phyloP scores from a whole-genome alignment of 1,284 basidiomycete genomes.

The Cyathus pygmaeus region DNA sequence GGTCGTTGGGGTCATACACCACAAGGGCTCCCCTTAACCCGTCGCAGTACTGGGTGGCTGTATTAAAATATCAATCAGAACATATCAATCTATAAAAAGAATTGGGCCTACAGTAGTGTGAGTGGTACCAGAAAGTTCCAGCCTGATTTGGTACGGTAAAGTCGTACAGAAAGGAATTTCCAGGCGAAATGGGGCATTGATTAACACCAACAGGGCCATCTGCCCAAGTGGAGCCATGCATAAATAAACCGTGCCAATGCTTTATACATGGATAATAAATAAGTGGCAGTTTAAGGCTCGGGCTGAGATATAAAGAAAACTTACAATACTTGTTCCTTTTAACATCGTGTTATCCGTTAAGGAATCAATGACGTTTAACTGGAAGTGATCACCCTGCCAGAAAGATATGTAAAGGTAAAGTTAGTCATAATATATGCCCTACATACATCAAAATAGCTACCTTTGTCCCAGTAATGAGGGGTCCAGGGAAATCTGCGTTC shows the following conservation, averaged over 20 bases:
- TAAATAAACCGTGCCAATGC: slow-evolving; percentile 64
- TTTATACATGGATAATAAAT: slow-evolving; percentile 20
- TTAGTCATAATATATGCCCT: background rate
- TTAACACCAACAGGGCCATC: slow-evolving; percentile 52
- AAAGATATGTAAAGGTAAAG: background rate
- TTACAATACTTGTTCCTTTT: slow-evolving; percentile 20
- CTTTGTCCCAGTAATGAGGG: background rate
- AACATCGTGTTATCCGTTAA: slow-evolving; percentile 1
- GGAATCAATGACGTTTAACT: background rate
- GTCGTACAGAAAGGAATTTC: slow-evolving; percentile 42
- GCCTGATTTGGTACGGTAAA: slow-evolving; percentile 33
- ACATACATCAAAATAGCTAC: background rate
- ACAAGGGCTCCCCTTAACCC: slow-evolving; percentile 60
- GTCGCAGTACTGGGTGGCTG: slow-evolving; percentile 52
- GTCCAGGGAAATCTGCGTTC: background rate
- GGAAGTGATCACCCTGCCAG: background rate
- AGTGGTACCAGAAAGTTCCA: slow-evolving; percentile 54
- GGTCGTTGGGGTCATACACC: slow-evolving; percentile 59
- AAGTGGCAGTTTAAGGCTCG: background rate
- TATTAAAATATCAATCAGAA: background rate
- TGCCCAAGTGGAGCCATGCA: slow-evolving; percentile 46
- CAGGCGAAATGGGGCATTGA: slow-evolving; percentile 56
- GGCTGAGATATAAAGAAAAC: background rate
- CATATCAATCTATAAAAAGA: background rate
- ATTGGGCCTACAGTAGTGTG: slow-evolving; percentile 43